A percentile compares a stretch with the other conserved stretches of the same genome.
Conservation (phyloP, 2,329 filamentous ascomycete genomes). For the Didymellaceae sp. region DNA sequence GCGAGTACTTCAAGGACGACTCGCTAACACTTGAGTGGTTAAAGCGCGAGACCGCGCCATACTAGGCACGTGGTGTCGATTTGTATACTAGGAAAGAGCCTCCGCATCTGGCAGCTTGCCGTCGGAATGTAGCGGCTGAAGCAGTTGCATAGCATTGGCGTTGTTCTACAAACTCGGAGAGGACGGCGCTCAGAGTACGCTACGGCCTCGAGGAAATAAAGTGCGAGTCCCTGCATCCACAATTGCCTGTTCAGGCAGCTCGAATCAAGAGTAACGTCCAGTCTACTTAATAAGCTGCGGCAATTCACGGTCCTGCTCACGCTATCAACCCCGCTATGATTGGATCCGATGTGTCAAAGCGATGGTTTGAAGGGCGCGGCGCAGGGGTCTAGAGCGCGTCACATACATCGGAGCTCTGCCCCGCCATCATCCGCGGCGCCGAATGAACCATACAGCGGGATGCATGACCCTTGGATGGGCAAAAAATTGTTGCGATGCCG, state of each 20-base stretch:
- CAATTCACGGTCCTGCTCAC: constrained; percentile 30
- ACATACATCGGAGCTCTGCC: constrained; percentile 14
- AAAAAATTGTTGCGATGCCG: constrained; percentile 37
- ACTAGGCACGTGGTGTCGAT: constrained; percentile 22
- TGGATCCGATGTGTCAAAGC: constrained; percentile 32
- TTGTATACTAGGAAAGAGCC: neutral
- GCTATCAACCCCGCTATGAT: constrained; percentile 19
- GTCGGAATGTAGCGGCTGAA: constrained; percentile 19
- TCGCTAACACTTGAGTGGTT: constrained; percentile 78
- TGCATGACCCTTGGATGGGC: constrained; percentile 27
- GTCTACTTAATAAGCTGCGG: constrained; percentile 30
- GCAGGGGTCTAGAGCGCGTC: constrained; percentile 27
- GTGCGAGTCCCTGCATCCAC: constrained; percentile 21
- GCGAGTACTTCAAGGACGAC: constrained; percentile 75
- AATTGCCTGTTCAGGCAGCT: constrained; percentile 12
- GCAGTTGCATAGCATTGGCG: constrained; percentile 21
- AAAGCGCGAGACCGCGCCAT: constrained; percentile 78
- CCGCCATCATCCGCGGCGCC: constrained; percentile 18
- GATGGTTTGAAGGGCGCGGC: constrained; percentile 22
- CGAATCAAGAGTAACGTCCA: constrained; percentile 4
- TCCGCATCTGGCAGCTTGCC: neutral
- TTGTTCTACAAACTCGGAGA: neutral
- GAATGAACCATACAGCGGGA: constrained; percentile 24
- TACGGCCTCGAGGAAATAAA: neutral
- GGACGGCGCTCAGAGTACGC: neutral